Evolutionary conservation across 108 stramenopile genomes (phyloP), one percentile per base, ranked within the genome.

Genomic region (Fragilaria radians): DNA sequence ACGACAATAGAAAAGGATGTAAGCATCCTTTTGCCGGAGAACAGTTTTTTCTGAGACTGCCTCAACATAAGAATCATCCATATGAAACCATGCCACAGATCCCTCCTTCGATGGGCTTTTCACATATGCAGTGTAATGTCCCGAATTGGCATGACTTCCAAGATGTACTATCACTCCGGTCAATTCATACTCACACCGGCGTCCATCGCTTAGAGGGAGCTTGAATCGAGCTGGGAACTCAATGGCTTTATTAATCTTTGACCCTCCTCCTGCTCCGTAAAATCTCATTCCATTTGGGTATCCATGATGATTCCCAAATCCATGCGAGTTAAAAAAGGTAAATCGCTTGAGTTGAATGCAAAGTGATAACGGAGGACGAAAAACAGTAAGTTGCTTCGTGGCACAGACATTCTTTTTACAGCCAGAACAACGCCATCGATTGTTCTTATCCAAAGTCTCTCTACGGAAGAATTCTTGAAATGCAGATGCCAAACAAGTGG

Each of bases 321-420:
- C 54, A n/a, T n/a, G n/a, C 3, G 31, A 25, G 18, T 48, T 22
- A 27, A 68, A 48, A 75, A 83, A 93, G 28, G 67, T 63, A 68
- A 99, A 99, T 25, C 98, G 77, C 76, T 99, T 99, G 34, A 99
- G 71, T 46, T 97, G 96, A 32, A 99, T 67, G 31, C 89, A 91
- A 28, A 96, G 76, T n/a, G 88, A 76, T 18, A 95, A 71, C 5
- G 98, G 98, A 18, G 94, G 82, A 47, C 80, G 65, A 62, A 82
- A 88, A 3, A 94, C 77, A 24, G 79, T 82, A 26, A 93, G 60
- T 28, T 77, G 80, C 59, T 96, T 96, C 21, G 66, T 73, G 1
- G 95, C 87, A 47, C 82, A 76, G 4, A 92, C 89, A 27, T 62
- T 61, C 55, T 92, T 85, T 22, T 80, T 70, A 65, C 98, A 99